Conservation (phyloP, 148 eudicot genomes). For the Nyssa sinensis region DNA sequence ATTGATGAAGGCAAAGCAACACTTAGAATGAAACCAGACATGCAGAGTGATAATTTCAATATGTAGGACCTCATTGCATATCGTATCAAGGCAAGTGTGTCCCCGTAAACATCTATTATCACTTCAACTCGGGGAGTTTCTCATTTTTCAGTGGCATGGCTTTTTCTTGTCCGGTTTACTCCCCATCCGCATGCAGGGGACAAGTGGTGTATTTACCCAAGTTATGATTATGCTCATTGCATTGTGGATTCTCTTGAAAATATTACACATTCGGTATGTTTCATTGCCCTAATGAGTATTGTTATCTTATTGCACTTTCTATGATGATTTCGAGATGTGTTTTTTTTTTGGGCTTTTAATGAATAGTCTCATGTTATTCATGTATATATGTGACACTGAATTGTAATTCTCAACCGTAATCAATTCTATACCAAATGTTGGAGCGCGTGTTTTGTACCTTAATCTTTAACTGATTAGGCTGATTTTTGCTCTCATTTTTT, state of each 20-base stretch:
- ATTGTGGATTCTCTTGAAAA: constrained; percentile 94
- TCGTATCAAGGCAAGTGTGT: constrained; percentile 82
- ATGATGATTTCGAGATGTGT: constrained; percentile 4
- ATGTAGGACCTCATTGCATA: constrained; percentile 99
- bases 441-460: too few relatives aligned
- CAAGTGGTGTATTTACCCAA: constrained; percentile 95
- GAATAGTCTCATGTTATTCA: neutral
- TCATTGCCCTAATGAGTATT: neutral
- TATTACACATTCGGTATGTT: constrained; percentile 83
- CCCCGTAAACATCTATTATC: neutral
- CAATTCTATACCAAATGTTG: too few relatives aligned
- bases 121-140: constrained; percentile 1
- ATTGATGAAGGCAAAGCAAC: constrained; percentile 98
- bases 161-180: constrained; percentile 60
- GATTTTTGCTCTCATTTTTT: too few relatives aligned
- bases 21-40: constrained; percentile 93
- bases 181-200: constrained; percentile 99
- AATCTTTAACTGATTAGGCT: too few relatives aligned
- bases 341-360: neutral
- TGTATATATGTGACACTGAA: too few relatives aligned
- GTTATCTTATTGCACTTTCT: constrained; percentile 3
- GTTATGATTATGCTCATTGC: constrained; percentile 93
- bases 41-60: constrained; percentile 88
- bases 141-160: constrained; percentile 6
- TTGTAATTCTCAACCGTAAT: too few relatives aligned